Evolutionary conservation across 441 rosid species (phyloP).

Genomic region (Syzygium syzygioides): DNA sequence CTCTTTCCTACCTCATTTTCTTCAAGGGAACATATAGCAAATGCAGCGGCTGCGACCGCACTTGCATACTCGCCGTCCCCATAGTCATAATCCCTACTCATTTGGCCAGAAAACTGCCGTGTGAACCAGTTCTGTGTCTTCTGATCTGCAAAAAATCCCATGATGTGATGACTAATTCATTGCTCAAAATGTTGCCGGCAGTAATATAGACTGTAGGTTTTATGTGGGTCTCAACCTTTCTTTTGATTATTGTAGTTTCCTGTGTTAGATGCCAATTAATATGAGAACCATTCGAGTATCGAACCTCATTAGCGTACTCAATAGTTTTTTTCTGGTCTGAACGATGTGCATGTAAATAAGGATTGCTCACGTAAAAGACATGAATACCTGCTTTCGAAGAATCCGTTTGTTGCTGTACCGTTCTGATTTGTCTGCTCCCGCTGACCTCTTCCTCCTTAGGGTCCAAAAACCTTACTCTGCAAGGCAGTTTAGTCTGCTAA

Average conservation of each 20-base stretch:
- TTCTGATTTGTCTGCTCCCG: neutral
- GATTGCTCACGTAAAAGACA: neutral
- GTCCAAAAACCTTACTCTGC: slow-evolving; percentile 21
- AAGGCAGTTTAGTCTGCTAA: neutral
- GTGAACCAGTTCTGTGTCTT: slow-evolving; percentile 21
- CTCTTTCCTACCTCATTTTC: slow-evolving; percentile 23
- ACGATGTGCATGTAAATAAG: neutral
- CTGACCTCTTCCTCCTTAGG: slow-evolving; percentile 1
- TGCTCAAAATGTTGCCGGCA: neutral
- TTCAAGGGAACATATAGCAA: slow-evolving; percentile 32
- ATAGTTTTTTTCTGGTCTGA: neutral
- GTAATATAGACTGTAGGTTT: neutral
- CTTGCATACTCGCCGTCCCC: slow-evolving; percentile 35
- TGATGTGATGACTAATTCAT: neutral
- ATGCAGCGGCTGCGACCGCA: slow-evolving; percentile 70
- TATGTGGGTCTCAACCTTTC: neutral
- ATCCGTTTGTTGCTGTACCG: neutral
- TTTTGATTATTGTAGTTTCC: neutral
- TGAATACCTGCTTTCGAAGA: slow-evolving; percentile 4
- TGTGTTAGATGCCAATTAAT: neutral
- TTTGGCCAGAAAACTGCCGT: slow-evolving; percentile 16
- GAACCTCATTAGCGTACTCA: neutral
- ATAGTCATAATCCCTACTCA: slow-evolving; percentile 20
- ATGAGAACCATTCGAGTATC: neutral
- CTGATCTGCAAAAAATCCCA: slow-evolving; percentile 8